Percentiles rank a stretch among this genome's conserved stretches.
phyloP scores from a whole-genome alignment of 768 basidiomycete species.

The Pholiota microspora region DNA sequence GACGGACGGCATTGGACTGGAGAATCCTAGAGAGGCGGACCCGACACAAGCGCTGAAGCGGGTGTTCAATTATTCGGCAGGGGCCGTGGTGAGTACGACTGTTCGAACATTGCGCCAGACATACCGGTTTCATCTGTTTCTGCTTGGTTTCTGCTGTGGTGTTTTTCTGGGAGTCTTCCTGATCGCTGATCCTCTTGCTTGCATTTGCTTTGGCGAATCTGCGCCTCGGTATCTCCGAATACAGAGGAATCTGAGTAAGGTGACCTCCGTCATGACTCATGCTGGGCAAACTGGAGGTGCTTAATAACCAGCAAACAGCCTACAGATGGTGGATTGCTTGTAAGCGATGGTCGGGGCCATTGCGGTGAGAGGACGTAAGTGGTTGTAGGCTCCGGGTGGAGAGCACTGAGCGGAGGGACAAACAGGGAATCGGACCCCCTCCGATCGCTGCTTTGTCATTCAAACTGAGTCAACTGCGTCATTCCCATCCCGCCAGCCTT shows the following conservation, averaged over 20 bases:
- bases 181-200: not conserved
- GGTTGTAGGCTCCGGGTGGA: not conserved
- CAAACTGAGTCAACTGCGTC: slow-evolving; percentile 25
- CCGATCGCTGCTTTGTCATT: slow-evolving; percentile 23
- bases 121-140: not conserved
- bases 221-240: not conserved
- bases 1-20: no score
- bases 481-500: not conserved
- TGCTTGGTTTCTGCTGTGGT: not conserved
- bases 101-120: not conserved
- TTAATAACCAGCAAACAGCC: not conserved
- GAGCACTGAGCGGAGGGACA: slow-evolving; percentile 2
- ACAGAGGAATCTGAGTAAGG: not conserved
- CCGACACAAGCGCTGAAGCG: not conserved
- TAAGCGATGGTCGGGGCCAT: not conserved
- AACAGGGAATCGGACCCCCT: not conserved
- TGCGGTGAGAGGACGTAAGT: not conserved
- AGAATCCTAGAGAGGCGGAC: not conserved
- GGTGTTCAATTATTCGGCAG: not conserved
- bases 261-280: not conserved
- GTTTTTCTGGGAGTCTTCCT: not conserved
- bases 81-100: not conserved
- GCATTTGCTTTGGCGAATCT: not conserved
- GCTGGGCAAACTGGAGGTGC: not conserved
- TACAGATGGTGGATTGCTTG: not conserved